Conservation (phyloP, 768 basidiomycete genomes). For the Mycena latifolia region DNA sequence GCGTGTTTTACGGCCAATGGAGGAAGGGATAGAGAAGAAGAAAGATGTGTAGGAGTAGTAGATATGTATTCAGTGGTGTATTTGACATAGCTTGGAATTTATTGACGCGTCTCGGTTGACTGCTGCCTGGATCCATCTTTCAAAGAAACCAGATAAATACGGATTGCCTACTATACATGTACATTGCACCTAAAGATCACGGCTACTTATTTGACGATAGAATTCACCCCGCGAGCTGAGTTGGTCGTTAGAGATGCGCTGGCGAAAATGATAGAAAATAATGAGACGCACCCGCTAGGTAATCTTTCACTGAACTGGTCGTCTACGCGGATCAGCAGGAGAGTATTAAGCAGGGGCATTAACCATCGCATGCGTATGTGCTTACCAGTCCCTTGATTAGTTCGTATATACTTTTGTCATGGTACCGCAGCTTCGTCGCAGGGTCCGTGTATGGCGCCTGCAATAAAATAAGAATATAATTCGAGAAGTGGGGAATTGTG, state of each 20-base stretch:
- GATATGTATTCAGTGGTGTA: too few relatives aligned
- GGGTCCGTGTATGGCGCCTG: slow-evolving; percentile 90
- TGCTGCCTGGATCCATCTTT: too few relatives aligned
- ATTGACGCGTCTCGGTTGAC: too few relatives aligned
- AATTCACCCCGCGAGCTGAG: slow-evolving; percentile 57
- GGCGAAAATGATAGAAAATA: neutral
- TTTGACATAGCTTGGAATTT: too few relatives aligned
- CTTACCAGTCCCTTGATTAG: slow-evolving; percentile 80
- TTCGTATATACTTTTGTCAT: slow-evolving; percentile 91
- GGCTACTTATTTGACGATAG: slow-evolving; percentile 60
- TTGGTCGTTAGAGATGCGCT: neutral
- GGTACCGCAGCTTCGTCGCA: slow-evolving; percentile 81
- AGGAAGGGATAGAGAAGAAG: slow-evolving; percentile 6
- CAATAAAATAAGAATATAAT: too few relatives aligned
- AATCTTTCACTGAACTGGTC: slow-evolving; percentile 79
- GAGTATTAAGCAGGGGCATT: neutral
- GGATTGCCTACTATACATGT: too few relatives aligned
- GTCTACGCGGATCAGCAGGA: slow-evolving; percentile 56
- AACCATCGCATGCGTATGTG: too few relatives aligned
- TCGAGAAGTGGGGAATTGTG: too few relatives aligned
- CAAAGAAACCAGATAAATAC: too few relatives aligned
- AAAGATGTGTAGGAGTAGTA: slow-evolving; percentile 11
- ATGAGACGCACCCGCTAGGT: slow-evolving; percentile 66
- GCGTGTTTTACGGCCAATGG: slow-evolving; percentile 18
- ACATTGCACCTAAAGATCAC: neutral